Conservation (phyloP, 2,329 filamentous ascomycete species). For the Aureobasidium sp. region DNA sequence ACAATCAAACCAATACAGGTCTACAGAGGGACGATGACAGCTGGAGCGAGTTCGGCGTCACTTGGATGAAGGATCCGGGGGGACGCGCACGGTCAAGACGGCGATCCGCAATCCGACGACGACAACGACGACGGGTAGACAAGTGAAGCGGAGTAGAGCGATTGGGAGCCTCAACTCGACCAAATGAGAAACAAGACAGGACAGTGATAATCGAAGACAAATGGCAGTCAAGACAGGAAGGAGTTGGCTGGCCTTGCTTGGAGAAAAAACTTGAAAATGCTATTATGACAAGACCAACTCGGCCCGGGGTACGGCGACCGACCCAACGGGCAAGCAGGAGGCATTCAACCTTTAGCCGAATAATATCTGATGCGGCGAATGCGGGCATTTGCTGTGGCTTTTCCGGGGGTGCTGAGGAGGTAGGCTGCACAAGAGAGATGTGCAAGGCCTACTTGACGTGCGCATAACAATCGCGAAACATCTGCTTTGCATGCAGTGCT, state of each 20-base stretch:
- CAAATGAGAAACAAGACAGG: not conserved
- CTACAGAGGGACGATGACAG: constrained; percentile 3
- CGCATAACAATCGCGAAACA: no score
- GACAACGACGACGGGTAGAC: not conserved
- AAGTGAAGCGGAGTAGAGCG: not conserved
- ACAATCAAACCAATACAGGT: not conserved
- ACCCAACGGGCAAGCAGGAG: no score
- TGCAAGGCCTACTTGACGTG: not conserved
- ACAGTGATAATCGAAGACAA: not conserved
- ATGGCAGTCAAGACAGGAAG: not conserved
- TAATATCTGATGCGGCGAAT: not conserved
- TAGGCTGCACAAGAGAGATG: not conserved
- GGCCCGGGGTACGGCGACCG: constrained; percentile 6
- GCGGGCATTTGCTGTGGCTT: not conserved
- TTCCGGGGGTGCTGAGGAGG: not conserved
- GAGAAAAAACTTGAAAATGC: constrained; percentile 4
- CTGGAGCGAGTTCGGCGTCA: constrained; percentile 13
- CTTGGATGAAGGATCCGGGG: constrained; percentile 1
- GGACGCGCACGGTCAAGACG: constrained; percentile 1
- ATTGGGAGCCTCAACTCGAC: not conserved
- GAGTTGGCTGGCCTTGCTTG: not conserved
- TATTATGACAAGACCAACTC: not conserved
- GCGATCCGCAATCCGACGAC: constrained; percentile 3
- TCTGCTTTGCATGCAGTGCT: no score
- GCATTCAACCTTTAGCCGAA: constrained; percentile 13